These are phyloP conservation scores for Lavandula angustifolia DNA, from an alignment of 257 asterid genomes.

Conservation along the genomic window DNA sequence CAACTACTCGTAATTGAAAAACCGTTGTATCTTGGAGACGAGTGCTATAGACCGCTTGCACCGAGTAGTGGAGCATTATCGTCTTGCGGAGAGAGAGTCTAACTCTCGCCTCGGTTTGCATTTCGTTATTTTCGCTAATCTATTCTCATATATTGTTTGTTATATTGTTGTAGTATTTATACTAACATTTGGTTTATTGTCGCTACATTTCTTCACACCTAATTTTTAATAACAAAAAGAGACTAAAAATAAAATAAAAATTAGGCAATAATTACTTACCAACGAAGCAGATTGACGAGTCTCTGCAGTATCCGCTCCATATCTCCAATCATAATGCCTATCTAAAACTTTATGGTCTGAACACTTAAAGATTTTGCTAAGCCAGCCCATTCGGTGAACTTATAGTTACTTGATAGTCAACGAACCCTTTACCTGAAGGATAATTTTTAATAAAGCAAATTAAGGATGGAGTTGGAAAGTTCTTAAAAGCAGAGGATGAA, in stretches of 20 bases:
- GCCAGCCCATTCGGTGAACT: slow-evolving; percentile 71
- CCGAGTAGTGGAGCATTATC: too few species aligned
- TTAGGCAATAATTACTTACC: slow-evolving; percentile 42
- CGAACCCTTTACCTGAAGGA: slow-evolving; percentile 43
- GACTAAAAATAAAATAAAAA: background rate
- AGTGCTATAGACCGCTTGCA: too few species aligned
- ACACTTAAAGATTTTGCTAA: slow-evolving; percentile 72
- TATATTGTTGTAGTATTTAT: too few species aligned
- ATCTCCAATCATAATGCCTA: slow-evolving; percentile 59
- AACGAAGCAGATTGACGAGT: slow-evolving; percentile 61
- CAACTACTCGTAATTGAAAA: too few species aligned
- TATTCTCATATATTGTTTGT: too few species aligned
- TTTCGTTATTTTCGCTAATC: too few species aligned
- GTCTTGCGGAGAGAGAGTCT: too few species aligned
- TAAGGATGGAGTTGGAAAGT: slow-evolving; percentile 3
- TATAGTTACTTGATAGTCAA: slow-evolving; percentile 18
- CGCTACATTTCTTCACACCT: too few species aligned
- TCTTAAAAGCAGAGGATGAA: slow-evolving; percentile 17
- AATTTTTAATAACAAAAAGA: too few species aligned
- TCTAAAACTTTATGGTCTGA: slow-evolving; percentile 60
- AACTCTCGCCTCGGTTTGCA: too few species aligned
- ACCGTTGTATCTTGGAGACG: too few species aligned
- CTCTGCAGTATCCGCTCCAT: slow-evolving; percentile 47
- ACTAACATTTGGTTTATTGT: too few species aligned
- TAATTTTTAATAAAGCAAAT: slow-evolving; percentile 20